phyloP scores from a whole-genome alignment of 495 filamentous ascomycete genomes.

The Halenospora varia region DNA sequence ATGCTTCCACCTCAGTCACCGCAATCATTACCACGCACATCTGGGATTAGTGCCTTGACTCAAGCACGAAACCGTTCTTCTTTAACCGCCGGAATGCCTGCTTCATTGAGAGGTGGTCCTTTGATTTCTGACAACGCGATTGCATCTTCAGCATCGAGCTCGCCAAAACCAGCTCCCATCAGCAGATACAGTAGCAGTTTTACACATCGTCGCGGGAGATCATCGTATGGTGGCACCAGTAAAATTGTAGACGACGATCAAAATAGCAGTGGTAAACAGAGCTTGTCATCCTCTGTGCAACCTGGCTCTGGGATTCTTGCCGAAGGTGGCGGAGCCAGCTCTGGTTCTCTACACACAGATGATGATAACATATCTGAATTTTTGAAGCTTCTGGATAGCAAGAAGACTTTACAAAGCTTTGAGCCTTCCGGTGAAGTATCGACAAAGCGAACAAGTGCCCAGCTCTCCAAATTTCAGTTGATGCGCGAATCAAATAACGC shows the following conservation, averaged over 20 bases:
- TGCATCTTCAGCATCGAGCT: constrained; percentile 59
- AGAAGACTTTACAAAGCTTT: constrained; percentile 74
- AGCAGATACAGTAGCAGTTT: constrained; percentile 80
- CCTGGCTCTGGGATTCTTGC: constrained; percentile 80
- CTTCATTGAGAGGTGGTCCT: constrained; percentile 52
- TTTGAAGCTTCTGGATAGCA: constrained; percentile 75
- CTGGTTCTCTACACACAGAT: constrained; percentile 76
- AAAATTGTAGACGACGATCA: constrained; percentile 75
- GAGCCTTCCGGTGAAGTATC: constrained; percentile 53
- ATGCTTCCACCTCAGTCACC: constrained; percentile 53
- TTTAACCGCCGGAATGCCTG: constrained; percentile 59
- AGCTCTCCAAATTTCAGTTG: constrained; percentile 70
- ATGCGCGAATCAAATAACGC: constrained; percentile 85
- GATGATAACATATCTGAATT: constrained; percentile 93
- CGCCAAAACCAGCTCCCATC: constrained; percentile 70
- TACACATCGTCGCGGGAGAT: constrained; percentile 72
- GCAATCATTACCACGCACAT: constrained; percentile 47
- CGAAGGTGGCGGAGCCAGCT: constrained; percentile 69
- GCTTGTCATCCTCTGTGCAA: constrained; percentile 73
- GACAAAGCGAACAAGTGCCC: constrained; percentile 59
- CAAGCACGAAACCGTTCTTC: constrained; percentile 67
- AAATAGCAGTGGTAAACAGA: constrained; percentile 81
- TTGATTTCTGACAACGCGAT: constrained; percentile 53
- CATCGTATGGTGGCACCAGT: constrained; percentile 67
- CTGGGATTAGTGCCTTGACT: constrained; percentile 47